These are phyloP conservation scores for Daldinia decipiens DNA, from an alignment of 495 filamentous ascomycete genomes.

Conservation along the genomic window DNA sequence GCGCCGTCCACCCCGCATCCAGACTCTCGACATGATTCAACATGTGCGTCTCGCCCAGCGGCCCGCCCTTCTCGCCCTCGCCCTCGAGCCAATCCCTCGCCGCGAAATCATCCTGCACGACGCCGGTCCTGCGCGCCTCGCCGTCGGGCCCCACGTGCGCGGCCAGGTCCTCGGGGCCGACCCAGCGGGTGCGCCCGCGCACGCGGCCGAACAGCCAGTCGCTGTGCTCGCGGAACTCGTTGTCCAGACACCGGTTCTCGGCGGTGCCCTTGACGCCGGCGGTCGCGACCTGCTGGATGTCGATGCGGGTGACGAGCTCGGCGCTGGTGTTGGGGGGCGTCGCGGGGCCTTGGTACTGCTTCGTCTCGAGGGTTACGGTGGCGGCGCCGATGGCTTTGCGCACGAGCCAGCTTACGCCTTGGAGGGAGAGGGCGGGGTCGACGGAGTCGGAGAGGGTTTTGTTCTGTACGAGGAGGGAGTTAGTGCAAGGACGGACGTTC, in stretches of 20 bases:
- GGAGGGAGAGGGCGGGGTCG: slow-evolving; percentile 78
- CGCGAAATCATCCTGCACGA: slow-evolving; percentile 57
- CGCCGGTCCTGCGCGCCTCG: slow-evolving; percentile 36
- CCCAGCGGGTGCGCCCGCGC: slow-evolving; percentile 67
- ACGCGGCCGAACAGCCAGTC: slow-evolving; percentile 87
- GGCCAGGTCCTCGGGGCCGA: slow-evolving; percentile 49
- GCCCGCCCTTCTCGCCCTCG: slow-evolving; percentile 59
- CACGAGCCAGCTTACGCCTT: slow-evolving; percentile 83
- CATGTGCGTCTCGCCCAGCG: slow-evolving; percentile 60
- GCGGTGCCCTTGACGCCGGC: slow-evolving; percentile 78
- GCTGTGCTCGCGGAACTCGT: slow-evolving; percentile 70
- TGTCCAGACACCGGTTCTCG: slow-evolving; percentile 79
- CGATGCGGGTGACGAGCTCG: slow-evolving; percentile 71
- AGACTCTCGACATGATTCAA: slow-evolving; percentile 65
- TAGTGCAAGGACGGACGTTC: background rate
- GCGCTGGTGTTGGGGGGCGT: slow-evolving; percentile 51
- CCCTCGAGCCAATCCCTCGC: slow-evolving; percentile 63
- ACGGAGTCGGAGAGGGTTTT: slow-evolving; percentile 77
- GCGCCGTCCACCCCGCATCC: slow-evolving; percentile 66
- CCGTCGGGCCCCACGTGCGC: slow-evolving; percentile 23
- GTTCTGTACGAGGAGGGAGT: slow-evolving; percentile 55
- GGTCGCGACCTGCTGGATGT: slow-evolving; percentile 80
- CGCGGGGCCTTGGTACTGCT: slow-evolving; percentile 66
- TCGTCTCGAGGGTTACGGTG: slow-evolving; percentile 75
- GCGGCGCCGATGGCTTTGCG: slow-evolving; percentile 80